Percentiles rank a stretch among this genome's conserved stretches.
Evolutionary conservation across 768 basidiomycete genomes (phyloP).

Genomic region (Cubamyces lactineus): DNA sequence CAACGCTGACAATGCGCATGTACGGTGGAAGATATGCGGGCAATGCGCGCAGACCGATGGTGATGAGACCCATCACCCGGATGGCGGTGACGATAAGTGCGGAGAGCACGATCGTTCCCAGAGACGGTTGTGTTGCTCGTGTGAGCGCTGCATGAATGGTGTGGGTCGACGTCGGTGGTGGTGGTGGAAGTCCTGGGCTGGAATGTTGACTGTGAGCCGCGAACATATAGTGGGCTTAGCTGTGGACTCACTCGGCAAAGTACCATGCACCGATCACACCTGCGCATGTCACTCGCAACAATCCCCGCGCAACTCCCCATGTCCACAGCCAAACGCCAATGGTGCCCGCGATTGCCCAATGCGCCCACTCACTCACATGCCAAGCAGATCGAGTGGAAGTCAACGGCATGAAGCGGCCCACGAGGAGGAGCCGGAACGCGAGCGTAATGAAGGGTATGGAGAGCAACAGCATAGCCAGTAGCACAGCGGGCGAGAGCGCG

Average conservation of each 20-base stretch:
- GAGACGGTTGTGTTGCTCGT: slow-evolving; percentile 78
- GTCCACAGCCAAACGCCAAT: slow-evolving; percentile 69
- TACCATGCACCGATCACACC: slow-evolving; percentile 94
- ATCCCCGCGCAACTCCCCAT: slow-evolving; percentile 77
- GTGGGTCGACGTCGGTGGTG: slow-evolving; percentile 60
- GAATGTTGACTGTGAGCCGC: neutral
- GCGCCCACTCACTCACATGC: slow-evolving; percentile 67
- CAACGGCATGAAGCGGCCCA: slow-evolving; percentile 59
- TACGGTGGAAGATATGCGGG: slow-evolving; percentile 57
- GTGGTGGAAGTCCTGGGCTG: slow-evolving; percentile 39
- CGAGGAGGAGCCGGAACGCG: slow-evolving; percentile 74
- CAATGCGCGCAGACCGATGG: slow-evolving; percentile 54
- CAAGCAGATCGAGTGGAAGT: slow-evolving; percentile 49
- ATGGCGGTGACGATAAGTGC: slow-evolving; percentile 75
- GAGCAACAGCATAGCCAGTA: slow-evolving; percentile 65
- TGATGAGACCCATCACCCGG: slow-evolving; percentile 57
- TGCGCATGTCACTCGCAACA: slow-evolving; percentile 74
- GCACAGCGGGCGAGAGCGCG: slow-evolving; percentile 71
- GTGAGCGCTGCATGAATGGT: slow-evolving; percentile 76
- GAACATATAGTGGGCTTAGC: neutral
- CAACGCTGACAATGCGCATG: slow-evolving; percentile 44
- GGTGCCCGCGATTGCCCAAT: slow-evolving; percentile 67
- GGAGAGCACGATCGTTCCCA: slow-evolving; percentile 79
- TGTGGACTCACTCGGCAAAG: slow-evolving; percentile 59
- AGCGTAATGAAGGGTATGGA: slow-evolving; percentile 82